Evolutionary conservation across 805 yeast species (phyloP).

Genomic region (Suhomyces xylopsoci): DNA sequence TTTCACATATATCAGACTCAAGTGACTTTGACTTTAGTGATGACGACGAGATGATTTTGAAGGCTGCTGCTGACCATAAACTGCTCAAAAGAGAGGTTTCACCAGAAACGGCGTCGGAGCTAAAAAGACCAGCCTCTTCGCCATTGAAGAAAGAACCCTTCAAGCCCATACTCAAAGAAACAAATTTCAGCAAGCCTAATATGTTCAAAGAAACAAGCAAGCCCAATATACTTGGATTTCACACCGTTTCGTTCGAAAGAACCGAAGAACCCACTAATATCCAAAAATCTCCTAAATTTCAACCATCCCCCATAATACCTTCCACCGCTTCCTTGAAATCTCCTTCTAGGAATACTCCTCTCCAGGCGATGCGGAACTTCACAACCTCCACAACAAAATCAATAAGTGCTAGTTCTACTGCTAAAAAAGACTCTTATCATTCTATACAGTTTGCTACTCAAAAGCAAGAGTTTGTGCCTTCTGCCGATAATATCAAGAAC

Average conservation of each 20-base stretch:
- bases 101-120: too few species aligned
- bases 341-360: not conserved
- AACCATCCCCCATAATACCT: too few species aligned
- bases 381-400: constrained; percentile 8
- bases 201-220: not conserved
- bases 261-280: too few species aligned
- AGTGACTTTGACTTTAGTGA: constrained; percentile 8
- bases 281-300: too few species aligned
- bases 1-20: not conserved
- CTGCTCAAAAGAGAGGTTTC: not conserved
- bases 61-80: constrained; percentile 7
- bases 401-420: not conserved
- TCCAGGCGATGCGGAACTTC: not conserved
- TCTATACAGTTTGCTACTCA: constrained; percentile 32
- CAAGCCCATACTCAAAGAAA: not conserved
- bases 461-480: constrained; percentile 7
- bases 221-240: constrained; percentile 2
- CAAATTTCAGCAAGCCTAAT: not conserved
- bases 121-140: not conserved
- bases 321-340: not conserved
- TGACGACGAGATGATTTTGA: constrained; percentile 10
- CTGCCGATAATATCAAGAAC: constrained; percentile 15
- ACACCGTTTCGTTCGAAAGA: not conserved
- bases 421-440: constrained; percentile 11
- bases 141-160: not conserved